phyloP scores from a whole-genome alignment of 768 basidiomycete species.

The Tylopilus vinaceipallidus region DNA sequence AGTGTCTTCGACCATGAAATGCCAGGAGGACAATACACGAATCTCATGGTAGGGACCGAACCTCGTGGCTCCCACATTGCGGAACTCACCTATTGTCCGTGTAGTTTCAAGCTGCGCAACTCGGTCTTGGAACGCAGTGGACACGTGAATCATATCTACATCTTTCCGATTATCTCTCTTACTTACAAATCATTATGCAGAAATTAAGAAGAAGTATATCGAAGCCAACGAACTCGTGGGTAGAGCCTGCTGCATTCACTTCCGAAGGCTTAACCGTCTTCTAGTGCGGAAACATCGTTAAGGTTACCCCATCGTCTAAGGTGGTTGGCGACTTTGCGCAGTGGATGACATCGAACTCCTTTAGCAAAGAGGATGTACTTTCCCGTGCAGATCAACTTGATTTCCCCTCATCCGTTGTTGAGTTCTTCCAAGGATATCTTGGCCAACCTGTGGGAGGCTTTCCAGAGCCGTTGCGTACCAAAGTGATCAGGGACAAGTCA shows the following conservation, averaged over 20 bases:
- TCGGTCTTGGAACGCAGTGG: slow-evolving; percentile 98
- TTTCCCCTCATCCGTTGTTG: slow-evolving; percentile 95
- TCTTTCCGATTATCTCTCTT: slow-evolving; percentile 6
- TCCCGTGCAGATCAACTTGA: slow-evolving; percentile 86
- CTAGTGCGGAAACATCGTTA: slow-evolving; percentile 96
- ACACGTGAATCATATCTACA: slow-evolving; percentile 46
- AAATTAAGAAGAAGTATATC: slow-evolving; percentile 98
- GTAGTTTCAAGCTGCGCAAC: slow-evolving; percentile 97
- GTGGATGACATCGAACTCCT: slow-evolving; percentile 95
- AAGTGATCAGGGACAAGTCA: slow-evolving; percentile 90
- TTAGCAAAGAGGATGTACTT: slow-evolving; percentile 84
- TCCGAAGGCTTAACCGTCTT: slow-evolving; percentile 8
- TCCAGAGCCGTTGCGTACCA: slow-evolving; percentile 92
- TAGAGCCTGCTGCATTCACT: slow-evolving; percentile 7
- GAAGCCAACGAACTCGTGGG: slow-evolving; percentile 92
- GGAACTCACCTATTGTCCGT: slow-evolving; percentile 18
- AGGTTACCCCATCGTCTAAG: slow-evolving; percentile 99
- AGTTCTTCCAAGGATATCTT: slow-evolving; percentile 99
- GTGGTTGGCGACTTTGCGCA: slow-evolving; percentile 99
- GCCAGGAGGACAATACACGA: slow-evolving; percentile 97
- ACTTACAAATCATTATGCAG: slow-evolving; percentile 36
- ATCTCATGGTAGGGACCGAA: slow-evolving; percentile 71
- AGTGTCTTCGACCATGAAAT: slow-evolving; percentile 99
- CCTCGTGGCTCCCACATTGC: slow-evolving; percentile 14
- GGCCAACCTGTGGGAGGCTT: slow-evolving; percentile 98